phyloP scores from a whole-genome alignment of 805 yeast genomes.

The Saccharomyces eubayanus region DNA sequence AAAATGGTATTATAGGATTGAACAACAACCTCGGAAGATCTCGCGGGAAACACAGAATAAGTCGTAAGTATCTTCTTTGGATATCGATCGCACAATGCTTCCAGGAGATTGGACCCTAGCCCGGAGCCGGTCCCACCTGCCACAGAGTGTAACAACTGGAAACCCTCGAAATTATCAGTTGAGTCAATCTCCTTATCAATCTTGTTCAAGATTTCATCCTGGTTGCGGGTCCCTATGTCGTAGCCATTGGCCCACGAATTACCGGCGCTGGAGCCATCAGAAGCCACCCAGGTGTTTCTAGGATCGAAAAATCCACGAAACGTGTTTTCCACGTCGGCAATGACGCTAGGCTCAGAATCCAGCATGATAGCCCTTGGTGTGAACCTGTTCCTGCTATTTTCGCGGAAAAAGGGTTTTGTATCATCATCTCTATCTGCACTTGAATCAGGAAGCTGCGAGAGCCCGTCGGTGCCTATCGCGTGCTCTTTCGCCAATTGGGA shows the following conservation, averaged over 20 bases:
- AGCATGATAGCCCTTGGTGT: constrained; percentile 82
- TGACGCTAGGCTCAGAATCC: constrained; percentile 87
- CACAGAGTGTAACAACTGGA: constrained; percentile 85
- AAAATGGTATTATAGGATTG: constrained; percentile 90
- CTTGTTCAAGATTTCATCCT: constrained; percentile 71
- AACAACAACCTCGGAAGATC: constrained; percentile 89
- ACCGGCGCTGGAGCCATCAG: constrained; percentile 90
- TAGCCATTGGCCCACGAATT: constrained; percentile 95
- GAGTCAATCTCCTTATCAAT: constrained; percentile 85
- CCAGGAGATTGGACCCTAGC: constrained; percentile 75
- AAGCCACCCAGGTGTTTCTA: constrained; percentile 66
- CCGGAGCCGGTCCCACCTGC: constrained; percentile 99
- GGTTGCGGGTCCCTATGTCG: constrained; percentile 56
- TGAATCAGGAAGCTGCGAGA: constrained; percentile 10
- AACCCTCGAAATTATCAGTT: constrained; percentile 82
- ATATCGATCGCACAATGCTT: constrained; percentile 69
- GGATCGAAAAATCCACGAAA: constrained; percentile 69
- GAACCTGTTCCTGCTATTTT: constrained; percentile 64
- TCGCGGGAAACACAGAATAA: constrained; percentile 76
- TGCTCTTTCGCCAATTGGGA: constrained; percentile 79
- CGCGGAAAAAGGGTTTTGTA: constrained; percentile 75
- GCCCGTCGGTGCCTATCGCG: constrained; percentile 48
- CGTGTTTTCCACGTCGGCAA: constrained; percentile 48
- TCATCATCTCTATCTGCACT: constrained; percentile 48
- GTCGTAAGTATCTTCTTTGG: constrained; percentile 79